Base-by-base conservation (phyloP, 2,329 filamentous ascomycete species). In the Arthrobotrys pseudoclavata region DNA sequence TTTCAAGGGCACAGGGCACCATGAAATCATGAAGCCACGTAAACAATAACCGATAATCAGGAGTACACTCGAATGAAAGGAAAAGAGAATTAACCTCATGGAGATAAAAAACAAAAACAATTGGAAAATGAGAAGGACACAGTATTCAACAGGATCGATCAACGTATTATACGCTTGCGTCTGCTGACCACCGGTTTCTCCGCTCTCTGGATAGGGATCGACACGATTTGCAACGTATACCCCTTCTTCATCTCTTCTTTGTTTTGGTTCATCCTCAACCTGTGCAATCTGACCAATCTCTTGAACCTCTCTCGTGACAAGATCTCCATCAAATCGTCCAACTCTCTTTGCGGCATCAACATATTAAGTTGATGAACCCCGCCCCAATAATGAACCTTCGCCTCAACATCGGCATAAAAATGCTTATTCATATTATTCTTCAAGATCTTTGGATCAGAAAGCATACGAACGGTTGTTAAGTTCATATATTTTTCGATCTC, bases 351-450 rank as follows among this genome's bases (percentile, higher is more conserved):
- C 9, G 66, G 66, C 40, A 42, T 61, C 22, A 69, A 1, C 9
- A 69, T 15, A n/a, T 50, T n/a, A 2, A 69, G 22, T 6, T 69
- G 53, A 29, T 69, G 52, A 3, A 69, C 9, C 45, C 62, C 66
- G 6, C 52, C 66, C 66, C 66, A 69, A 20, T 61, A 69, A 12
- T 69, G 66, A 12, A 26, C 52, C 4, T 57, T 57, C 24, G 66
- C 66, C 34, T 69, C 62, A 4, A 69, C 29, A 42, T 60, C 55
- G 18, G 18, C 20, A 24, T 60, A 60, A 26, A 60, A 42, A 1
- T 22, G 18, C 5, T 1, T 22, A 12, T 24, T 57, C 29, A 20
- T 52, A 29, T 18, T 61, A 20, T 34, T 9, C 9, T n/a, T 12
- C 10, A 50, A 29, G 7, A 37, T 40, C 1, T 4, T 26, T 0